Conservation (phyloP, 257 asterid genomes). For the Solanum neorickii region DNA sequence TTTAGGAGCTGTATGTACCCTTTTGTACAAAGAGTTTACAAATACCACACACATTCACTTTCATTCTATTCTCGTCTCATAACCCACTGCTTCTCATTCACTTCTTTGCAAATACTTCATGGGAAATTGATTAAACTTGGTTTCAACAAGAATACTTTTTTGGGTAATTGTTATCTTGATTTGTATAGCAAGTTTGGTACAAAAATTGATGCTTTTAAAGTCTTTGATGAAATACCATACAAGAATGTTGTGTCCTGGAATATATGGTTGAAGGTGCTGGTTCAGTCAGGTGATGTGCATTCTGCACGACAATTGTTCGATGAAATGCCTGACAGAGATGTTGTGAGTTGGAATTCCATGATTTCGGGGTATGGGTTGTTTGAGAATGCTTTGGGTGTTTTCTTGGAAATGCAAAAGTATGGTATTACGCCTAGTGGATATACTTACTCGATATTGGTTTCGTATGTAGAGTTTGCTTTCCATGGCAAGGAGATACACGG, state of each 20-base stretch:
- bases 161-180: conserved; percentile 48
- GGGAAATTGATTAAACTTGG: conserved; percentile 48
- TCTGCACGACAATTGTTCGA: conserved; percentile 44
- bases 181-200: conserved; percentile 31
- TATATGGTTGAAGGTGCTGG: conserved; percentile 22
- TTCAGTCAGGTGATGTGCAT: conserved; percentile 13
- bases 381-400: conserved; percentile 27
- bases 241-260: conserved; percentile 59
- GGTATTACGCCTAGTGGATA: conserved; percentile 44
- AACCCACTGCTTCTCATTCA: conserved; percentile 20
- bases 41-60: conserved; percentile 15
- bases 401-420: conserved; percentile 28
- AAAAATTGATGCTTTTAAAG: conserved; percentile 27
- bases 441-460: conserved; percentile 42
- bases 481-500: conserved; percentile 60
- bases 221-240: conserved; percentile 29
- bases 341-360: conserved; percentile 62
- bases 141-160: conserved; percentile 24
- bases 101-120: conserved; percentile 35
- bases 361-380: conserved; percentile 47
- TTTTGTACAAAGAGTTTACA: conserved; percentile 21
- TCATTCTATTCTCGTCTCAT: conserved; percentile 24
- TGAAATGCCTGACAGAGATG: conserved; percentile 57
- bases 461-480: conserved; percentile 23
- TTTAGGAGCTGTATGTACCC: conserved; percentile 28